Evolutionary conservation across 345 rosid species (phyloP).

Genomic region (Rubroshorea leprosula): DNA sequence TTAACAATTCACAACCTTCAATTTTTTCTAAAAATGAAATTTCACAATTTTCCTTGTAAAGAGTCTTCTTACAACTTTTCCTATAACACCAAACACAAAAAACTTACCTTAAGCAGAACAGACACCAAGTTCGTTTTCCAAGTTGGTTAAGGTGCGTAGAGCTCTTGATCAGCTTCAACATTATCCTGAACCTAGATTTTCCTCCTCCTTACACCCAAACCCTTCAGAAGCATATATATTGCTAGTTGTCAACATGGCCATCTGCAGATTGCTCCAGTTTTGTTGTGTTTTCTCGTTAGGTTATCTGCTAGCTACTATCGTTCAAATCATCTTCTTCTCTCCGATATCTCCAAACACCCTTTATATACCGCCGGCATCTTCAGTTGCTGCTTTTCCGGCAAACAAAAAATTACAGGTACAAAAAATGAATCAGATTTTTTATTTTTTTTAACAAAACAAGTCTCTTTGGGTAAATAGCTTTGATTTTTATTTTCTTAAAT

Average conservation of each 20-base stretch:
- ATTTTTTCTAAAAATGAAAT: too few species aligned
- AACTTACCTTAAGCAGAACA: too few species aligned
- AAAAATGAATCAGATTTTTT: not conserved
- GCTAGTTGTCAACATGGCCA: not conserved
- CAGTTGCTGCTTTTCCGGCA: constrained; percentile 17
- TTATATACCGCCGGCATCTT: constrained; percentile 19
- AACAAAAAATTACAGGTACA: constrained; percentile 38
- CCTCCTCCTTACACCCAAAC: too few species aligned
- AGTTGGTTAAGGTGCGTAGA: too few species aligned
- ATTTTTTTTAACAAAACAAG: not conserved
- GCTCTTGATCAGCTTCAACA: too few species aligned
- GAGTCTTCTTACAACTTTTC: too few species aligned
- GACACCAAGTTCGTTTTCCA: too few species aligned
- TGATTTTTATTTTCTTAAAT: not conserved
- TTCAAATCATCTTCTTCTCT: constrained; percentile 39
- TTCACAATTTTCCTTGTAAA: too few species aligned
- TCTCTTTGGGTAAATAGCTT: not conserved
- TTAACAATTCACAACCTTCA: too few species aligned
- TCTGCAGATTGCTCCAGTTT: not conserved
- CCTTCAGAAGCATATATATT: too few species aligned
- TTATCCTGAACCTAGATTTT: not conserved
- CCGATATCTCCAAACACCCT: constrained; percentile 37
- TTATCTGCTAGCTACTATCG: constrained; percentile 22
- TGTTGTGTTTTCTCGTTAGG: constrained; percentile 17
- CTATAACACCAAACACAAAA: too few species aligned